phyloP scores from a whole-genome alignment of 2,329 filamentous ascomycete species.

The Colletotrichum echinochloae region DNA sequence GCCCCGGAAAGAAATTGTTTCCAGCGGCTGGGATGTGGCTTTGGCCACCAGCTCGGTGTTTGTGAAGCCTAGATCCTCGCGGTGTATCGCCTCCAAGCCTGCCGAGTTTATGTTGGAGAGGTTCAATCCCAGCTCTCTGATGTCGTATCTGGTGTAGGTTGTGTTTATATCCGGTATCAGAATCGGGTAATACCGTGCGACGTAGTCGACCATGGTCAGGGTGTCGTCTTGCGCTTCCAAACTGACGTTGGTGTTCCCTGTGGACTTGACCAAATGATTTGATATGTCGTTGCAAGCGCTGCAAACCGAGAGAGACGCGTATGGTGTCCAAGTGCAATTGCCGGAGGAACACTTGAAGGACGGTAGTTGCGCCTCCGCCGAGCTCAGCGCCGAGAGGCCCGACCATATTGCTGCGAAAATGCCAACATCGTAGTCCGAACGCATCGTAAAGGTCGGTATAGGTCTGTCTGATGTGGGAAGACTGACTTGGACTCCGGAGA shows the following conservation, averaged over 20 bases:
- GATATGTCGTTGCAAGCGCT: constrained; percentile 6
- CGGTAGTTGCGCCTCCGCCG: neutral
- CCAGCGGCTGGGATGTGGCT: neutral
- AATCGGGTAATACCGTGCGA: neutral
- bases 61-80: neutral
- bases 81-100: neutral
- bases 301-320: constrained; percentile 1
- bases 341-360: neutral
- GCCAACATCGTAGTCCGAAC: neutral
- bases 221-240: no score
- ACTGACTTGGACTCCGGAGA: no score
- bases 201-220: neutral
- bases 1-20: neutral
- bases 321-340: constrained; percentile 11
- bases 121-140: neutral
- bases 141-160: constrained; percentile 2
- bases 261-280: neutral
- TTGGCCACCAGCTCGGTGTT: neutral
- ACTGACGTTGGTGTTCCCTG: neutral
- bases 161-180: neutral
- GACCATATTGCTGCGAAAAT: neutral
- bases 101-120: neutral
- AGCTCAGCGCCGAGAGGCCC: neutral
- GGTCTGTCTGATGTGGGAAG: no score
- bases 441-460: no score